A percentile compares a stretch with the other conserved stretches of the same genome.
Conservation (phyloP, 2,329 filamentous ascomycete genomes). For the Phaeosphaeriaceae sp. region DNA sequence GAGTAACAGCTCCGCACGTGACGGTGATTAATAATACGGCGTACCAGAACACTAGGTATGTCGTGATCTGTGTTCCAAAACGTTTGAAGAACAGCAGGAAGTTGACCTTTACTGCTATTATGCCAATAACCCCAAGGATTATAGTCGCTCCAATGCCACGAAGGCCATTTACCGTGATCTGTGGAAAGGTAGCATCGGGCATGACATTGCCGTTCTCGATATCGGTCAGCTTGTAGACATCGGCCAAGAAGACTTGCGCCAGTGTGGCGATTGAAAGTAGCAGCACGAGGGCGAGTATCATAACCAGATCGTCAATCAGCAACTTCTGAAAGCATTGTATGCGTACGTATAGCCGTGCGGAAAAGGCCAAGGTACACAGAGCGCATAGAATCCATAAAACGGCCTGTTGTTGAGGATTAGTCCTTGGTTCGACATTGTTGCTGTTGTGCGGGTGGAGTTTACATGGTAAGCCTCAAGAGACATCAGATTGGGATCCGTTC, state of each 20-base stretch:
- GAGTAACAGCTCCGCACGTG: constrained; percentile 2
- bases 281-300: constrained; percentile 13
- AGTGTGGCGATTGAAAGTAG: constrained; percentile 6
- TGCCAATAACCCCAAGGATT: constrained; percentile 9
- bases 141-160: not conserved
- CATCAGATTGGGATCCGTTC: not conserved
- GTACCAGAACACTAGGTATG: constrained; percentile 12
- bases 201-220: constrained; percentile 10
- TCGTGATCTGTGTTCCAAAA: constrained; percentile 10
- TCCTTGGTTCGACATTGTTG: not conserved
- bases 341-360: constrained; percentile 12
- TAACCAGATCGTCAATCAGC: constrained; percentile 15
- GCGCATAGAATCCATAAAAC: not conserved
- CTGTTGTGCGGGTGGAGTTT: not conserved
- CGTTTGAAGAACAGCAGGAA: constrained; percentile 19
- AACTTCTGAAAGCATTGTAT: constrained; percentile 12
- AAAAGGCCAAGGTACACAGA: not conserved
- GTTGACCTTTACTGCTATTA: constrained; percentile 16
- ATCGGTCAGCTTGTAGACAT: constrained; percentile 9
- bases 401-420: not conserved
- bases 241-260: constrained; percentile 3
- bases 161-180: not conserved
- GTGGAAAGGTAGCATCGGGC: not conserved
- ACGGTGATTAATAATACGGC: constrained; percentile 11
- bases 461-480: not conserved